Evolutionary conservation across 371 early-diverging fungal genomes (phyloP).

Genomic region (Apophysomyces trapeziformis): DNA sequence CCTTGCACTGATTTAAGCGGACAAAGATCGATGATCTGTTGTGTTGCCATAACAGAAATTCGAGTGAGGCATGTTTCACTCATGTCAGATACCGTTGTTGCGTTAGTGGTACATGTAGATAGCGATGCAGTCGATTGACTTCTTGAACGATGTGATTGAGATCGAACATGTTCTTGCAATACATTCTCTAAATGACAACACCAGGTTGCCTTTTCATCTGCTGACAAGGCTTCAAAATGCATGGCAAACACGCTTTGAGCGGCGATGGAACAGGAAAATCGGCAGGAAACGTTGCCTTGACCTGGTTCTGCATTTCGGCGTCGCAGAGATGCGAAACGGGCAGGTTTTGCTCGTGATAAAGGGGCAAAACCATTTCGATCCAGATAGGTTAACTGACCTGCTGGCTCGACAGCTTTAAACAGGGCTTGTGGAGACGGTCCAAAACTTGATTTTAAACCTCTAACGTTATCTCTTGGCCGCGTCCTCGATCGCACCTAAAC

Average conservation of each 20-base stretch:
- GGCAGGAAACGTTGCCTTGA: background rate
- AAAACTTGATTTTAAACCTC: background rate
- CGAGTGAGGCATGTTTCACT: background rate
- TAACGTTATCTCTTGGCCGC: background rate
- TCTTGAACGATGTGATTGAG: background rate
- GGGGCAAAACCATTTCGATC: constrained; percentile 19
- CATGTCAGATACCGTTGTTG: background rate
- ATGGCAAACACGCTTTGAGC: constrained; percentile 26
- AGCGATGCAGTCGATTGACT: background rate
- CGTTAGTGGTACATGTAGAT: background rate
- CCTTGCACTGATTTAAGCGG: background rate
- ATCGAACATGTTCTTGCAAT: constrained; percentile 4
- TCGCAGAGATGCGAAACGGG: constrained; percentile 22
- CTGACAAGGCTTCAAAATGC: constrained; percentile 32
- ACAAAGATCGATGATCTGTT: background rate
- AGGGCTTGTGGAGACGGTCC: constrained; percentile 29
- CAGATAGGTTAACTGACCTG: constrained; percentile 30
- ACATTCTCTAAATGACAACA: constrained; percentile 34
- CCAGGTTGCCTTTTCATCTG: constrained; percentile 34
- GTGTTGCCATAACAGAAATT: background rate
- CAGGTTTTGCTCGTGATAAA: background rate
- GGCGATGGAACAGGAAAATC: constrained; percentile 40
- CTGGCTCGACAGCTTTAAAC: constrained; percentile 27
- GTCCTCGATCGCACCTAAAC: constrained; percentile 11
- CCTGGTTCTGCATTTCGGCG: background rate